Conservation (phyloP, 2,329 filamentous ascomycete genomes). For the Cadophora luteo-olivacea region DNA sequence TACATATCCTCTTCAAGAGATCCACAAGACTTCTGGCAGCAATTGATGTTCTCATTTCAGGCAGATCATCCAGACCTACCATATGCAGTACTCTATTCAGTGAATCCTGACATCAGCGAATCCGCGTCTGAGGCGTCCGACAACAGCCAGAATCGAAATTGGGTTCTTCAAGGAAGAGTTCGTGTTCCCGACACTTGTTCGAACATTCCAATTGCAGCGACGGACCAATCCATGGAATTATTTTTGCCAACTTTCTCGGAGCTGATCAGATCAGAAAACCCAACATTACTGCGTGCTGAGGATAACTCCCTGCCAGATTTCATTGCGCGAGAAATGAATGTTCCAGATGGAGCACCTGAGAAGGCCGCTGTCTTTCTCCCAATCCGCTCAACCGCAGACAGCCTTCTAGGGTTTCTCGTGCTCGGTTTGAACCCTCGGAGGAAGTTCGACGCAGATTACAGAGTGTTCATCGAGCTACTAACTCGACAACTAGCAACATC, state of each 20-base stretch:
- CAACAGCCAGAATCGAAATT: slow-evolving; percentile 28
- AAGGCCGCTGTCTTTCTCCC: slow-evolving; percentile 72
- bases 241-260: slow-evolving; percentile 31
- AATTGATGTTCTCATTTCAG: slow-evolving; percentile 38
- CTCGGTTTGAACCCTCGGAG: slow-evolving; percentile 79
- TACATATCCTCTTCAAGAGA: slow-evolving; percentile 39
- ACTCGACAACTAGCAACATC: slow-evolving; percentile 79
- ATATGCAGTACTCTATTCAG: slow-evolving; percentile 45
- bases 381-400: slow-evolving; percentile 71
- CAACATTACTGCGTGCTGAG: slow-evolving; percentile 27
- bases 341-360: slow-evolving; percentile 71
- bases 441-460: slow-evolving; percentile 81
- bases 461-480: slow-evolving; percentile 76
- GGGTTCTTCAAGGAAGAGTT: slow-evolving; percentile 35
- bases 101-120: slow-evolving; percentile 39
- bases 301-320: slow-evolving; percentile 62
- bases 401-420: slow-evolving; percentile 76
- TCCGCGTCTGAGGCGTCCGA: slow-evolving; percentile 34
- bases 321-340: slow-evolving; percentile 64
- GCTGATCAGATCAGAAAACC: slow-evolving; percentile 28
- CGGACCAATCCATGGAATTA: slow-evolving; percentile 22
- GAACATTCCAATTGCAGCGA: slow-evolving; percentile 23
- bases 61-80: slow-evolving; percentile 43
- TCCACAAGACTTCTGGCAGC: slow-evolving; percentile 46
- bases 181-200: slow-evolving; percentile 23